Evolutionary conservation across 208 protist species (phyloP).

Genomic region (Acanthamoeba quina): DNA sequence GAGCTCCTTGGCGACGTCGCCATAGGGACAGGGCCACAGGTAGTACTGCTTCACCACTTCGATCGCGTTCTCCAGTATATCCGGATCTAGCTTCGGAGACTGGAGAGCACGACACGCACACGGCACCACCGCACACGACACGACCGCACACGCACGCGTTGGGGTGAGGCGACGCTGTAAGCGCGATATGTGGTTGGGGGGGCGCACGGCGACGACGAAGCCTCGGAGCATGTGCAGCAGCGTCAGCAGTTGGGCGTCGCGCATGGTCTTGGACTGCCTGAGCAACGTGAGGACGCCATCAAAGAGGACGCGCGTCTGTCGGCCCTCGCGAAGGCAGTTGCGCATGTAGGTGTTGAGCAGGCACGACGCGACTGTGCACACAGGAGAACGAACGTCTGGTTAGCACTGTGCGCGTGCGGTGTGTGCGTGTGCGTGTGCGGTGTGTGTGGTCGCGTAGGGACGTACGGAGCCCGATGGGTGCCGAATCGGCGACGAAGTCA

Average conservation of each 20-base stretch:
- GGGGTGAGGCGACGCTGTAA: not conserved
- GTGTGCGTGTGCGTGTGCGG: too few species aligned
- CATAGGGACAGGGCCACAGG: constrained; percentile 54
- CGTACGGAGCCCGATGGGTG: not conserved
- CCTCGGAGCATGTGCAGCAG: constrained; percentile 41
- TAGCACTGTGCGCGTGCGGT: not conserved
- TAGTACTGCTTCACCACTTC: constrained; percentile 23
- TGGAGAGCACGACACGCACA: not conserved
- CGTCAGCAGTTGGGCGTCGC: constrained; percentile 9
- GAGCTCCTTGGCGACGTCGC: constrained; percentile 53
- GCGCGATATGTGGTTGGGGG: not conserved
- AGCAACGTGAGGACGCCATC: constrained; percentile 1
- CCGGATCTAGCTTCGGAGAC: not conserved
- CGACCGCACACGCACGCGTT: not conserved
- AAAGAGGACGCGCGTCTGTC: constrained; percentile 11
- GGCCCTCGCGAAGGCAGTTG: not conserved
- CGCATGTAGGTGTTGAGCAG: constrained; percentile 14
- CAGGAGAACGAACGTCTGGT: too few species aligned
- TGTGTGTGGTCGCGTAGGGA: not conserved
- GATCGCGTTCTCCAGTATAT: not conserved
- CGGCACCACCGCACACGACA: not conserved
- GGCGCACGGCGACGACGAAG: constrained; percentile 12
- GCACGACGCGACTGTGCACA: not conserved
- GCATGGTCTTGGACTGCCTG: not conserved
- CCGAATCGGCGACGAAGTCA: not conserved